A percentile compares a stretch with the other conserved stretches of the same genome.
phyloP scores from a whole-genome alignment of 257 asterid species.

The Dorcoceras hygrometricum region DNA sequence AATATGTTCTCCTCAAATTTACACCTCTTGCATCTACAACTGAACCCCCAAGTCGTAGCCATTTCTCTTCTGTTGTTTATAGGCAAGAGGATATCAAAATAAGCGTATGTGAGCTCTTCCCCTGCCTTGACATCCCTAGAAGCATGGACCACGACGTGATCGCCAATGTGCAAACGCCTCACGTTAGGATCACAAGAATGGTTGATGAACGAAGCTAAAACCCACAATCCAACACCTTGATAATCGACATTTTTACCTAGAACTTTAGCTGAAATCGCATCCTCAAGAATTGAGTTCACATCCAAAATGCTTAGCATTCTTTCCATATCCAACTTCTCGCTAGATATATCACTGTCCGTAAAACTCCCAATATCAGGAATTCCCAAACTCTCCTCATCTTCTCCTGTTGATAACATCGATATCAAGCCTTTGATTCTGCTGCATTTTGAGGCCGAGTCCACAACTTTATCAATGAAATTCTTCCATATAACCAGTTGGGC shows the following conservation, averaged over 20 bases:
- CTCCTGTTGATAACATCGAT: constrained; percentile 49
- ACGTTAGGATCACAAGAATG: constrained; percentile 87
- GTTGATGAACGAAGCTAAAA: constrained; percentile 65
- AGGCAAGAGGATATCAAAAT: constrained; percentile 59
- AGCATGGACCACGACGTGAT: constrained; percentile 64
- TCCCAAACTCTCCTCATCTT: constrained; percentile 39
- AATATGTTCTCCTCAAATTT: constrained; percentile 40
- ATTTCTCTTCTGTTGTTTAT: constrained; percentile 40
- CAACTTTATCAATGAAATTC: constrained; percentile 61
- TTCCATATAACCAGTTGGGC: constrained; percentile 75
- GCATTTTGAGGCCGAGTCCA: constrained; percentile 40
- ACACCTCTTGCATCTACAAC: constrained; percentile 68
- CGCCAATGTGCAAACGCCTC: constrained; percentile 77
- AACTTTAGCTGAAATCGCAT: constrained; percentile 56
- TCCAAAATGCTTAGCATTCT: constrained; percentile 55
- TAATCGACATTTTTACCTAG: constrained; percentile 58
- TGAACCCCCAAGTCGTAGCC: constrained; percentile 68
- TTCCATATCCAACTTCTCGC: constrained; percentile 39
- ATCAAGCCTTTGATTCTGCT: constrained; percentile 34
- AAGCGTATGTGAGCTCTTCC: constrained; percentile 71
- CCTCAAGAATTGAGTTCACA: constrained; percentile 66
- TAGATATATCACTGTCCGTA: constrained; percentile 13
- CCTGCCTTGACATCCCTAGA: constrained; percentile 71
- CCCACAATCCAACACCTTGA: constrained; percentile 76
- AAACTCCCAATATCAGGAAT: constrained; percentile 49